These are phyloP conservation scores for Cyclotella baltica DNA, from an alignment of 108 stramenopile genomes.

Conservation along the genomic window DNA sequence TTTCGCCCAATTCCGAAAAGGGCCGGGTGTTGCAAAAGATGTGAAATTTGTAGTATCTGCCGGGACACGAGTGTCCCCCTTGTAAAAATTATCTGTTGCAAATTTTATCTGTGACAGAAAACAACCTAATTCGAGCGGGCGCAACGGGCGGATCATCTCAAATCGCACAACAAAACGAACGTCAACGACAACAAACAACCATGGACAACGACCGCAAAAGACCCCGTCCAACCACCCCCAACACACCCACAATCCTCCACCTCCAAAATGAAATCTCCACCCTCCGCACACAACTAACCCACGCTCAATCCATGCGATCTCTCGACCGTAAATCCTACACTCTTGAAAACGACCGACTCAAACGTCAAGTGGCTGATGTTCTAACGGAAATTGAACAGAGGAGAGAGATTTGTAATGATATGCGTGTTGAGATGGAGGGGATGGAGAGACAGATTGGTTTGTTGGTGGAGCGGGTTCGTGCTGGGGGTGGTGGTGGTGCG, in stretches of 20 bases:
- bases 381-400: conserved; percentile 67
- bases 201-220: conserved; percentile 44
- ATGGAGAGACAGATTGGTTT: conserved; percentile 17
- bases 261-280: conserved; percentile 65
- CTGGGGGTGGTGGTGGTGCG: not conserved
- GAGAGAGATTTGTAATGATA: conserved; percentile 46
- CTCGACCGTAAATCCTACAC: conserved; percentile 65
- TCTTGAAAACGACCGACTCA: conserved; percentile 62
- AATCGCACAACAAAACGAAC: not conserved
- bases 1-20: too few species aligned
- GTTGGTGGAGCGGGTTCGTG: conserved; percentile 7
- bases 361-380: conserved; percentile 74
- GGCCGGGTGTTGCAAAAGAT: too few species aligned
- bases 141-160: too few species aligned
- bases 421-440: conserved; percentile 30
- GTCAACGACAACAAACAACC: not conserved
- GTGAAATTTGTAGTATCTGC: too few species aligned
- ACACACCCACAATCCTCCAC: conserved; percentile 27
- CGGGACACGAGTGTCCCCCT: too few species aligned
- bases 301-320: conserved; percentile 70
- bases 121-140: too few species aligned
- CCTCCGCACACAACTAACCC: conserved; percentile 75
- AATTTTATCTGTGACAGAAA: too few species aligned
- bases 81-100: too few species aligned
- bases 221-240: conserved; percentile 35